phyloP scores from a whole-genome alignment of 1,139 yeast genomes.

The Lodderomyces jiufengensis region DNA sequence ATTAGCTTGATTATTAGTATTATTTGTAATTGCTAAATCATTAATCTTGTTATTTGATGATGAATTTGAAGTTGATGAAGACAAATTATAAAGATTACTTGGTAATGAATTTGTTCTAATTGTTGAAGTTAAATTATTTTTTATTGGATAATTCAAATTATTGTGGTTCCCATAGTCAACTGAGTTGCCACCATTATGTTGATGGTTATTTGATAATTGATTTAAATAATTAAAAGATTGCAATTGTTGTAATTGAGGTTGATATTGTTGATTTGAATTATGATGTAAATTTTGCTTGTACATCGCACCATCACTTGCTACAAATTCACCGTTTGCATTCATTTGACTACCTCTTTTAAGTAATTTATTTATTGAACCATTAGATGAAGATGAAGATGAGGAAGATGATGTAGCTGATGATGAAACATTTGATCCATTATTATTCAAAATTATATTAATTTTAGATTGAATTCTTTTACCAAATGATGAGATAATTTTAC shows the following conservation, averaged over 20 bases:
- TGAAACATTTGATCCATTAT: conserved; percentile 2
- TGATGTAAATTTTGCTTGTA: conserved; percentile 3
- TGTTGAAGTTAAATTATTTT: neutral
- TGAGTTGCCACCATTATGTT: neutral
- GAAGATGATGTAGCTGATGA: conserved; percentile 3
- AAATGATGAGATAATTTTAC: conserved; percentile 42
- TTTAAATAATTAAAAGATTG: conserved; percentile 1
- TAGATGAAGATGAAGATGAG: neutral
- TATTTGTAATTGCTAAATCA: conserved; percentile 12
- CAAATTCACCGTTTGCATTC: conserved; percentile 34
- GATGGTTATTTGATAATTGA: neutral
- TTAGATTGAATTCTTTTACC: conserved; percentile 48
- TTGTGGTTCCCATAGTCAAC: neutral
- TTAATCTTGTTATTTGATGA: no score
- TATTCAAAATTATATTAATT: conserved; percentile 33
- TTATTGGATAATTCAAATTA: neutral
- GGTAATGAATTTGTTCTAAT: conserved; percentile 3
- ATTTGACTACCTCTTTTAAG: conserved; percentile 18
- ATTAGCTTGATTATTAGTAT: conserved; percentile 10
- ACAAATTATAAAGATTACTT: neutral
- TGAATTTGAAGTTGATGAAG: neutral
- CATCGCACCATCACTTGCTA: conserved; percentile 13
- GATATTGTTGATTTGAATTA: conserved; percentile 1
- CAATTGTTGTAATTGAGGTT: neutral
- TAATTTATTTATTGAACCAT: neutral